A percentile compares a stretch with the other conserved stretches of the same genome.
These are phyloP conservation scores for Eutypa lata DNA, from an alignment of 2,329 filamentous ascomycete species.

Conservation along the genomic window DNA sequence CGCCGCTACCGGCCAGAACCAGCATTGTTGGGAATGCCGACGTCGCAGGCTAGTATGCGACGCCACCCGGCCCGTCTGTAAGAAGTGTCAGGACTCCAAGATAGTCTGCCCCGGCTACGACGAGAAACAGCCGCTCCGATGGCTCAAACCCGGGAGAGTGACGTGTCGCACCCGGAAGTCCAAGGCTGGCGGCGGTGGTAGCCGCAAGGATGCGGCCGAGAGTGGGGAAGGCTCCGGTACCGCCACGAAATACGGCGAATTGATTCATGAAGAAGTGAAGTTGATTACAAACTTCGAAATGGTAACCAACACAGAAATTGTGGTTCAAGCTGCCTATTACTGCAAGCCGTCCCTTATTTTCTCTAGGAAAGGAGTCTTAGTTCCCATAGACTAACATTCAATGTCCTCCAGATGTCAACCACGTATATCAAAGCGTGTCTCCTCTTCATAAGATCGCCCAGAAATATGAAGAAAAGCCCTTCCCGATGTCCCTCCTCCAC, in stretches of 20 bases:
- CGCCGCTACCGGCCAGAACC: not conserved
- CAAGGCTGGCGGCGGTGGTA: not conserved
- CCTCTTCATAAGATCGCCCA: constrained; percentile 10
- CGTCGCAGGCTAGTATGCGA: constrained; percentile 40
- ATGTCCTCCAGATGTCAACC: constrained; percentile 22
- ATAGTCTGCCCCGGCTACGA: constrained; percentile 38
- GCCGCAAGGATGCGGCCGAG: constrained; percentile 1
- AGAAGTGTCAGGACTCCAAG: constrained; percentile 30
- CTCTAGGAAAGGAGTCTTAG: not conserved
- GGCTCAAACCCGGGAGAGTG: constrained; percentile 36
- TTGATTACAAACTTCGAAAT: constrained; percentile 10
- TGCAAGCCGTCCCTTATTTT: constrained; percentile 20
- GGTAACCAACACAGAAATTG: constrained; percentile 14
- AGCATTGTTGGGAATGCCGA: constrained; percentile 41
- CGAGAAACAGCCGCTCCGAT: constrained; percentile 35
- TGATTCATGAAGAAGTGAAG: not conserved
- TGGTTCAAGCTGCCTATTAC: constrained; percentile 25
- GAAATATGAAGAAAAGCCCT: constrained; percentile 5
- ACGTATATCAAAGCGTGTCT: constrained; percentile 24
- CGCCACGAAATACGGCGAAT: not conserved
- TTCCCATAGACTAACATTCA: not conserved
- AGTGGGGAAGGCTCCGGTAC: not conserved
- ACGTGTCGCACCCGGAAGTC: constrained; percentile 23
- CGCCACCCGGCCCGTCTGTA: constrained; percentile 32
- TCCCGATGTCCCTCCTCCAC: constrained; percentile 7